These are phyloP conservation scores for Fusarium goolgardi DNA, from an alignment of 2,329 filamentous ascomycete genomes.

Conservation along the genomic window DNA sequence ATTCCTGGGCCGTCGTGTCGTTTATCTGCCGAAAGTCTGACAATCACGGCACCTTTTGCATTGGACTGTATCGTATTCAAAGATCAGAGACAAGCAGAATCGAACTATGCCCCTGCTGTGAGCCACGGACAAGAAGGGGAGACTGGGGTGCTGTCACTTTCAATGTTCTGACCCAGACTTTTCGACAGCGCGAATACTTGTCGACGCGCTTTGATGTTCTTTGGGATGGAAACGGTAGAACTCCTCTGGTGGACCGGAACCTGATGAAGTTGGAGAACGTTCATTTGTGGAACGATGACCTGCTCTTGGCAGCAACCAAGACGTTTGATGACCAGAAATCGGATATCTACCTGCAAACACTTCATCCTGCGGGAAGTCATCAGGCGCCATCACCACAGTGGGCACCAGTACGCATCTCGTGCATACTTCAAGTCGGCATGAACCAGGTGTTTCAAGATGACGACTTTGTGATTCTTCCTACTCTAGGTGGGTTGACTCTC, in stretches of 20 bases:
- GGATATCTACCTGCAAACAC: conserved; percentile 3
- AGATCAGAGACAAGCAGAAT: not conserved
- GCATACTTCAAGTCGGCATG: not conserved
- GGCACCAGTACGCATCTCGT: conserved; percentile 2
- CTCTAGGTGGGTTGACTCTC: conserved; percentile 17
- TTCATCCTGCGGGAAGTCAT: conserved; percentile 9
- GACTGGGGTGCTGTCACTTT: conserved; percentile 35
- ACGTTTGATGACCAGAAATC: not conserved
- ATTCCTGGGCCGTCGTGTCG: not conserved
- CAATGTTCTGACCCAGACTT: conserved; percentile 34
- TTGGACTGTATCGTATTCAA: conserved; percentile 27
- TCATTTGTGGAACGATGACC: conserved; percentile 30
- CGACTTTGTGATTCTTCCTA: conserved; percentile 30
- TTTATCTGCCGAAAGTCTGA: conserved; percentile 31
- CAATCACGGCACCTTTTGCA: conserved; percentile 27
- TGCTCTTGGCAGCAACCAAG: conserved; percentile 14
- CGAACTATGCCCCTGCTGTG: conserved; percentile 13
- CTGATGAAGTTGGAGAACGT: not conserved
- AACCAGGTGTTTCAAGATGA: conserved; percentile 35
- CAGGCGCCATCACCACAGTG: not conserved
- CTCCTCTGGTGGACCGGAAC: not conserved
- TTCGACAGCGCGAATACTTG: conserved; percentile 24
- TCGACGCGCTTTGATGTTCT: conserved; percentile 9
- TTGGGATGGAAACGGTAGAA: not conserved
- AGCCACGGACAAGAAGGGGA: conserved; percentile 9